Evolutionary conservation across 768 basidiomycete species (phyloP).

Genomic region (Antrodiella citrinella): DNA sequence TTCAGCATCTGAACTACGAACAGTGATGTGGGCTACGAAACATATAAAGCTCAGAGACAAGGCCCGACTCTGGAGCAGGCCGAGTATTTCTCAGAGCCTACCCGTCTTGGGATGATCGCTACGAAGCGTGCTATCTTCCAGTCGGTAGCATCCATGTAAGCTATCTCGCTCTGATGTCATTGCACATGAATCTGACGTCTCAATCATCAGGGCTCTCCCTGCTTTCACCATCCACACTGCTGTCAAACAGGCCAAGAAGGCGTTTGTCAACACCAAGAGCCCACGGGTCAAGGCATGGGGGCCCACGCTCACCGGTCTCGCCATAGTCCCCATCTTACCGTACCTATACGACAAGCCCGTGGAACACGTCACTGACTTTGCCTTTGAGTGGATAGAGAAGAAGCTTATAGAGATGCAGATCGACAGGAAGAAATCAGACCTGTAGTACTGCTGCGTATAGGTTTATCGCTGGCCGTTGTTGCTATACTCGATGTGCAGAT

Average conservation of each 20-base stretch:
- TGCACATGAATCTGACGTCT: no score
- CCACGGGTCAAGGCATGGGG: slow-evolving; percentile 63
- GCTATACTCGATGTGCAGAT: no score
- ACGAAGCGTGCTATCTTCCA: slow-evolving; percentile 76
- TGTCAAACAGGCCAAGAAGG: slow-evolving; percentile 64
- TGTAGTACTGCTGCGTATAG: no score
- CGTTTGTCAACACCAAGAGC: slow-evolving; percentile 52
- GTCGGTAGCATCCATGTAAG: slow-evolving; percentile 74
- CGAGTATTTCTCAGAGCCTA: slow-evolving; percentile 60
- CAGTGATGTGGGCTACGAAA: slow-evolving; percentile 71
- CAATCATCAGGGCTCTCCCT: slow-evolving; percentile 77
- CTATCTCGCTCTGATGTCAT: slow-evolving; percentile 10
- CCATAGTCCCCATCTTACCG: slow-evolving; percentile 66
- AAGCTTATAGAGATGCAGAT: slow-evolving; percentile 37
- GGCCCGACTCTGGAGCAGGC: slow-evolving; percentile 65
- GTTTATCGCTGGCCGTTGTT: no score
- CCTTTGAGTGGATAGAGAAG: slow-evolving; percentile 64
- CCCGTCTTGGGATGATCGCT: slow-evolving; percentile 59
- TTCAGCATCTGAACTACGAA: background rate
- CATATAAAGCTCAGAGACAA: slow-evolving; percentile 64
- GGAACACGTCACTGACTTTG: slow-evolving; percentile 56
- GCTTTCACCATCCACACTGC: slow-evolving; percentile 82
- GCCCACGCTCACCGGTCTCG: slow-evolving; percentile 65
- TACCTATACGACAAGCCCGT: slow-evolving; percentile 78
- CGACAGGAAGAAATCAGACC: slow-evolving; percentile 20